phyloP scores from a whole-genome alignment of 176 grass and related monocot species.

The Thalia dealbata region DNA sequence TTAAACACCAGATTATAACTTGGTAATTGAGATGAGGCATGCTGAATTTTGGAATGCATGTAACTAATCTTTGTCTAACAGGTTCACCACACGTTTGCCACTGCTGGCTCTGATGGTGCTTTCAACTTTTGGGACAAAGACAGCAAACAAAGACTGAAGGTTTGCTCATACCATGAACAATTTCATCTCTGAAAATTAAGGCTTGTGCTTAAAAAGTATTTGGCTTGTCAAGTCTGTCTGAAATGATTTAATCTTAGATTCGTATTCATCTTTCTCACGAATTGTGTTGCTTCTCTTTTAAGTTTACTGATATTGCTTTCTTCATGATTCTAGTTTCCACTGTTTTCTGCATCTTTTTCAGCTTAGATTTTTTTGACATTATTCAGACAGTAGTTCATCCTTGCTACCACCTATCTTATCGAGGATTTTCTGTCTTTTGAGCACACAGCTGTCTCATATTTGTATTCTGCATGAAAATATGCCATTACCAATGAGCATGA shows the following conservation, averaged over 20 bases:
- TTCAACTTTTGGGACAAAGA: conserved; percentile 12
- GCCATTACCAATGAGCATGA: background rate
- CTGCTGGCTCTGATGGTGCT: conserved; percentile 9
- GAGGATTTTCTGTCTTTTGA: background rate
- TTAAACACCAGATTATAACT: background rate
- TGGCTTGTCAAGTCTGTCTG: too few relatives aligned
- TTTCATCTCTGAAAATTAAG: too few relatives aligned
- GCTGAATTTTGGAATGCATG: background rate
- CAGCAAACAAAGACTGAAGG: conserved; percentile 13
- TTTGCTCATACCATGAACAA: background rate
- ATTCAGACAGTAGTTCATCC: too few relatives aligned
- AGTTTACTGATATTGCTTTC: too few relatives aligned
- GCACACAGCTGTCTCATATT: background rate
- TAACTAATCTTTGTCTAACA: background rate
- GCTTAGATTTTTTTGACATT: too few relatives aligned
- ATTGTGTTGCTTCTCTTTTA: too few relatives aligned
- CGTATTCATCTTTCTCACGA: too few relatives aligned
- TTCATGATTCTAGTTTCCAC: too few relatives aligned
- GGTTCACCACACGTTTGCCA: conserved; percentile 4
- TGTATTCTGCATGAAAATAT: background rate
- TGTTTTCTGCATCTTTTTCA: too few relatives aligned
- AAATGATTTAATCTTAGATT: too few relatives aligned
- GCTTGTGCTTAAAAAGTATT: too few relatives aligned
- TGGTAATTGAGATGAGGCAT: background rate
- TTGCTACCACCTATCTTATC: background rate